A percentile compares a stretch with the other conserved stretches of the same genome.
These are phyloP conservation scores for Fusarium euwallaceae DNA, from an alignment of 2,329 filamentous ascomycete genomes.

Conservation along the genomic window DNA sequence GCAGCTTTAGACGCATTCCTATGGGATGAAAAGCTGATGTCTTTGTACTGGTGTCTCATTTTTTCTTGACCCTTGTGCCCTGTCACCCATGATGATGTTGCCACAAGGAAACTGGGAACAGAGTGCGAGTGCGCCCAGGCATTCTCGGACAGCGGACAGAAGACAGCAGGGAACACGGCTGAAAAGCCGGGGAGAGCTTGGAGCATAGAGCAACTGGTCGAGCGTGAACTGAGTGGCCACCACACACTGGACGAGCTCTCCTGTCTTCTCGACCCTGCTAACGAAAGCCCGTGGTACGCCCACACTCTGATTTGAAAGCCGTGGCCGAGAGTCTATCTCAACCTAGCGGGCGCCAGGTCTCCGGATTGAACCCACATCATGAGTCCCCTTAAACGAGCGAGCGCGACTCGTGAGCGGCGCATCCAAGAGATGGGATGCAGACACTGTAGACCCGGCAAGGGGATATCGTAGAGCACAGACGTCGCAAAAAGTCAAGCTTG, in stretches of 20 bases:
- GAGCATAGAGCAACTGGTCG: constrained; percentile 4
- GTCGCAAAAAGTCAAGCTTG: constrained; percentile 5
- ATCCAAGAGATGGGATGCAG: not conserved
- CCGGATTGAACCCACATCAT: not conserved
- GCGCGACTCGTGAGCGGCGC: not conserved
- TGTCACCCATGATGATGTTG: constrained; percentile 6
- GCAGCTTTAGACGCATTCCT: not conserved
- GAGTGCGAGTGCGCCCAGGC: constrained; percentile 24
- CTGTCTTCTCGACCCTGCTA: constrained; percentile 7
- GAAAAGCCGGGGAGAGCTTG: constrained; percentile 38
- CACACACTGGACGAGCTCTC: not conserved
- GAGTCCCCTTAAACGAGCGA: not conserved
- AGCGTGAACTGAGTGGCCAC: constrained; percentile 14
- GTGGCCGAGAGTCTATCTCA: constrained; percentile 32
- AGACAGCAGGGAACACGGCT: constrained; percentile 23
- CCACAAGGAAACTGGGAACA: constrained; percentile 24
- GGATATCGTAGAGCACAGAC: constrained; percentile 3
- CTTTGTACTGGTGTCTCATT: not conserved
- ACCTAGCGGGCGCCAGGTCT: constrained; percentile 17
- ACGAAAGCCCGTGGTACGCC: constrained; percentile 13
- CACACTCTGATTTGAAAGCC: constrained; percentile 23
- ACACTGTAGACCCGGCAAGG: not conserved
- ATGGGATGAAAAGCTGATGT: not conserved
- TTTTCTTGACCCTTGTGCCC: not conserved
- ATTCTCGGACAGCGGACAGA: constrained; percentile 1